Conservation (phyloP, 495 filamentous ascomycete species). For the Aspergillus diversus region DNA sequence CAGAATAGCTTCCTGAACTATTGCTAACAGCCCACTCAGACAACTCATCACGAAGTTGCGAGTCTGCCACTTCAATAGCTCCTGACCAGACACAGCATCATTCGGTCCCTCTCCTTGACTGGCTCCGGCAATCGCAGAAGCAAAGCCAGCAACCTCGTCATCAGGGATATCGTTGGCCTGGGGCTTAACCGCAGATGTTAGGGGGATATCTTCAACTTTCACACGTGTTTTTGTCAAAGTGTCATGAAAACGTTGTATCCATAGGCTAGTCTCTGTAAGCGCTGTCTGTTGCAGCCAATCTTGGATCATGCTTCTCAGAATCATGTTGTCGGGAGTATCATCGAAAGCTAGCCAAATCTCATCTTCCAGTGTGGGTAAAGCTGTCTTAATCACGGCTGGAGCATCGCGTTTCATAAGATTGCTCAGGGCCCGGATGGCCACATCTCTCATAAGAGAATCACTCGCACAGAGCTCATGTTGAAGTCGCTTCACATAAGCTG, state of each 20-base stretch:
- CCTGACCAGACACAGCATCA: conserved; percentile 70
- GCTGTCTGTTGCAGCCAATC: conserved; percentile 92
- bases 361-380: conserved; percentile 79
- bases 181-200: conserved; percentile 50
- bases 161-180: conserved; percentile 79
- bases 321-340: conserved; percentile 69
- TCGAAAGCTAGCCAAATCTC: conserved; percentile 91
- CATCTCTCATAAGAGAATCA: conserved; percentile 68
- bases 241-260: conserved; percentile 86
- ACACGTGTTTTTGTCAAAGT: conserved; percentile 84
- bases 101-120: conserved; percentile 65
- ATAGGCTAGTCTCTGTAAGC: conserved; percentile 72
- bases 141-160: conserved; percentile 96
- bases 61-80: conserved; percentile 93
- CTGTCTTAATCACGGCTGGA: conserved; percentile 71
- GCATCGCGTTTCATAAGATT: conserved; percentile 94
- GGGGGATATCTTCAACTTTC: conserved; percentile 56
- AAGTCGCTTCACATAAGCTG: conserved; percentile 77
- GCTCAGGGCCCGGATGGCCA: conserved; percentile 85
- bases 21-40: conserved; percentile 78
- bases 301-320: conserved; percentile 77
- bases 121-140: conserved; percentile 64
- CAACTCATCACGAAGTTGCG: conserved; percentile 92
- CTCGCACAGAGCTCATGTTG: conserved; percentile 75
- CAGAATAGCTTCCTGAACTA: conserved; percentile 72